A percentile compares a stretch with the other conserved stretches of the same genome.
Evolutionary conservation across 2,329 filamentous ascomycete genomes (phyloP).

Genomic region (Leptographium lundbergii): DNA sequence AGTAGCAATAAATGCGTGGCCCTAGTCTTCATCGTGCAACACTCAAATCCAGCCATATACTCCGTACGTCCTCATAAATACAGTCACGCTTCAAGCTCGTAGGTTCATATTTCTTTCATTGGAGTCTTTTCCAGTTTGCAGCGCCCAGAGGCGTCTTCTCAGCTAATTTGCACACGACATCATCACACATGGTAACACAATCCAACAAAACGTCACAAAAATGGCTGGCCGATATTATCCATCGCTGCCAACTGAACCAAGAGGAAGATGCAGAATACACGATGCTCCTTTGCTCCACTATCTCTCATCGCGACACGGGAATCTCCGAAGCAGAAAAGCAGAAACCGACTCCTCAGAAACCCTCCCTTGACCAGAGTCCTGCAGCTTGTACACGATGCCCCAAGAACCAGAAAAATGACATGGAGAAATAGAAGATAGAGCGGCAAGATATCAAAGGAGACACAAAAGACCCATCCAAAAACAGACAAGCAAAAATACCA

Average conservation of each 20-base stretch:
- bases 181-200: not conserved
- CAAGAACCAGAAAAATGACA: constrained; percentile 2
- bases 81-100: constrained; percentile 27
- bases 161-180: not conserved
- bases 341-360: constrained; percentile 11
- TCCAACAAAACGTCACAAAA: not conserved
- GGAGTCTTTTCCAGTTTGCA: not conserved
- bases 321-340: constrained; percentile 7
- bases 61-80: too few relatives aligned
- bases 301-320: constrained; percentile 11
- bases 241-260: constrained; percentile 7
- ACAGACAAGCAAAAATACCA: not conserved
- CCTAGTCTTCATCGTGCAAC: too few relatives aligned
- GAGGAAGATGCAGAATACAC: constrained; percentile 6
- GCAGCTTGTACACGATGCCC: not conserved
- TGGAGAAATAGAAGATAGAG: not conserved
- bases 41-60: too few relatives aligned
- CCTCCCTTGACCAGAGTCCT: constrained; percentile 7
- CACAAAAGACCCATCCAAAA: not conserved
- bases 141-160: not conserved
- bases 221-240: not conserved
- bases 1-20: too few relatives aligned
- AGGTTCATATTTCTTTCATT: constrained; percentile 7
- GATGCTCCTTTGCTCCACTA: constrained; percentile 9
- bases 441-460: not conserved